Percentiles rank a stretch among this genome's conserved stretches.
Conservation (phyloP, 2,329 filamentous ascomycete genomes). For the Metarhizium anisopliae region DNA sequence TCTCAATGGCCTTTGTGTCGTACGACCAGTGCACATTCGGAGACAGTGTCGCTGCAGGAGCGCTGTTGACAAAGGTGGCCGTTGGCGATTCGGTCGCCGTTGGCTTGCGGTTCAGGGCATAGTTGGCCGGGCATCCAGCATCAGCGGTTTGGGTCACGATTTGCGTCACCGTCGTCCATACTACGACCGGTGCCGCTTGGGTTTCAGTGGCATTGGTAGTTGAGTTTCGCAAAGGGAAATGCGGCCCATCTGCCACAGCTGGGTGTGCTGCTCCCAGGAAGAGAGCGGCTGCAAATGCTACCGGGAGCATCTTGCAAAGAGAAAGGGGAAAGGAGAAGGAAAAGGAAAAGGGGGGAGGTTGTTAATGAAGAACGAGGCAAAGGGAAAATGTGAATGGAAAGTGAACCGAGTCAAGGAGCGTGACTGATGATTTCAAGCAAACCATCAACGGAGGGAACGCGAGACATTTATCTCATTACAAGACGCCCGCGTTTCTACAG, state of each 20-base stretch:
- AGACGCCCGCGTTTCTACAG: neutral
- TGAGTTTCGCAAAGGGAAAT: neutral
- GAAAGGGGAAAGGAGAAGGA: neutral
- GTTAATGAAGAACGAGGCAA: neutral
- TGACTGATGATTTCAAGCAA: neutral
- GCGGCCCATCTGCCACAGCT: neutral
- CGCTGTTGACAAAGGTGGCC: slow-evolving; percentile 2
- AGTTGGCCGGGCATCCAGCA: neutral
- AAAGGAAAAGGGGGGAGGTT: neutral
- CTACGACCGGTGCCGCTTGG: neutral
- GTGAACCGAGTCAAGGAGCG: neutral
- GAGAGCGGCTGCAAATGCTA: slow-evolving; percentile 1
- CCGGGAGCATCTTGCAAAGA: neutral
- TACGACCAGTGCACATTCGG: slow-evolving; percentile 15
- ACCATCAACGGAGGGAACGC: neutral
- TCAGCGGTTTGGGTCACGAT: neutral
- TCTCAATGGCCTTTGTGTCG: slow-evolving; percentile 13
- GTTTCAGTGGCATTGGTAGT: neutral
- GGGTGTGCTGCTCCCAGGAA: slow-evolving; percentile 2
- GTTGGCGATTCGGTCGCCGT: neutral
- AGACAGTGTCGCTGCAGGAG: slow-evolving; percentile 1
- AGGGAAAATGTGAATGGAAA: neutral
- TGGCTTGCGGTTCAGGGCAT: neutral
- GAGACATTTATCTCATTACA: neutral
- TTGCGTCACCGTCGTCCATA: neutral